Conservation (phyloP, 371 early-diverging fungal genomes). For the Gilbertella persicaria region DNA sequence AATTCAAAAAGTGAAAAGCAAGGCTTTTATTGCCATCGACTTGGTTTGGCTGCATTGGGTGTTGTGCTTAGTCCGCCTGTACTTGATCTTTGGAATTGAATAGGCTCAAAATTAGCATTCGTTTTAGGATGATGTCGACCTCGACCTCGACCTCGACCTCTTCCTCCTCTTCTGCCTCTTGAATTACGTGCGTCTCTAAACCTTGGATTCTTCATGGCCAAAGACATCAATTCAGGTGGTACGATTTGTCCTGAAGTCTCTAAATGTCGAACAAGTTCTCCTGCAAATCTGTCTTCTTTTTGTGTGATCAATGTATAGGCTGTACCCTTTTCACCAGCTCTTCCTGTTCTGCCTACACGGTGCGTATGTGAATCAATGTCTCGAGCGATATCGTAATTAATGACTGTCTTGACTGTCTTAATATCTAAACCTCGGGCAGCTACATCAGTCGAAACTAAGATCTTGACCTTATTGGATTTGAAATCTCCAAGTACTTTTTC, state of each 20-base stretch:
- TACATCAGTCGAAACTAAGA: slow-evolving; percentile 98
- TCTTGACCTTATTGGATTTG: slow-evolving; percentile 66
- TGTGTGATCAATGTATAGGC: slow-evolving; percentile 71
- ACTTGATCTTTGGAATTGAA: slow-evolving; percentile 36
- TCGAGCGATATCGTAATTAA: slow-evolving; percentile 77
- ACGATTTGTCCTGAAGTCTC: slow-evolving; percentile 69
- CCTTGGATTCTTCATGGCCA: slow-evolving; percentile 76
- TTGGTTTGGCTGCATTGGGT: slow-evolving; percentile 5
- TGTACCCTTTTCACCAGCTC: slow-evolving; percentile 77
- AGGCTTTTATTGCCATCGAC: slow-evolving; percentile 19
- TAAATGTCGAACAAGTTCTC: slow-evolving; percentile 73
- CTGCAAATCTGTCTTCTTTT: slow-evolving; percentile 81
- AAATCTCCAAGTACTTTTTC: slow-evolving; percentile 90
- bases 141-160: slow-evolving; percentile 32
- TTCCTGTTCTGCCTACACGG: slow-evolving; percentile 71
- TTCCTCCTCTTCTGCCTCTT: slow-evolving; percentile 40
- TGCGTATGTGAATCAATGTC: slow-evolving; percentile 82
- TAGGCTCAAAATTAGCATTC: slow-evolving; percentile 29
- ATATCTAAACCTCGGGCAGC: slow-evolving; percentile 96
- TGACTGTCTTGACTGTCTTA: slow-evolving; percentile 66
- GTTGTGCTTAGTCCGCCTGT: slow-evolving; percentile 32
- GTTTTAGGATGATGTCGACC: slow-evolving; percentile 48
- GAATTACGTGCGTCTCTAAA: slow-evolving; percentile 56
- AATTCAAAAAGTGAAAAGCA: too few species aligned
- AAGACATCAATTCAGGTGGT: slow-evolving; percentile 59